Conservation (phyloP, 345 rosid species). For the Crucihimalaya himalaica region DNA sequence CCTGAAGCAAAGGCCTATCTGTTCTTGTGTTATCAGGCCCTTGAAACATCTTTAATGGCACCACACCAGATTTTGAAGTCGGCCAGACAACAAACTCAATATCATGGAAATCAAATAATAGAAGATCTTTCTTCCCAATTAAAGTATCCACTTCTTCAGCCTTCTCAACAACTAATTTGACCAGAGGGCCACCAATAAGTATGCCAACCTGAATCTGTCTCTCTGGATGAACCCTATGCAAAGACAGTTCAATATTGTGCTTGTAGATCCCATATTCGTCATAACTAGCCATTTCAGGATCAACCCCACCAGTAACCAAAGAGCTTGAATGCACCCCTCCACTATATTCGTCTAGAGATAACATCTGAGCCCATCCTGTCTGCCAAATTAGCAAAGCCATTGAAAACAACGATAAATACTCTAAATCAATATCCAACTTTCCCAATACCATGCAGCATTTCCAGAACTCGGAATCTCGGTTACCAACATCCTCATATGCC, state of each 20-base stretch:
- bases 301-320: conserved; percentile 37
- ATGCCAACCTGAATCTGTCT: conserved; percentile 67
- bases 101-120: conserved; percentile 66
- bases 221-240: conserved; percentile 63
- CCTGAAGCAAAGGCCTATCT: conserved; percentile 50
- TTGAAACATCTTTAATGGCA: conserved; percentile 38
- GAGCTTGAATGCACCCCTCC: conserved; percentile 40
- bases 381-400: conserved; percentile 58
- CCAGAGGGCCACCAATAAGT: conserved; percentile 68
- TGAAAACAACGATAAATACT: conserved; percentile 54
- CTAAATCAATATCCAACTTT: conserved; percentile 61
- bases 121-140: conserved; percentile 46
- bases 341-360: conserved; percentile 39
- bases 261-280: conserved; percentile 44
- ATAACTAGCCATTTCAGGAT: conserved; percentile 44
- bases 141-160: conserved; percentile 33
- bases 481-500: conserved; percentile 47
- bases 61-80: conserved; percentile 47
- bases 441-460: conserved; percentile 68
- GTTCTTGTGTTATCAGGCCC: conserved; percentile 47
- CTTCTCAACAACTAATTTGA: conserved; percentile 52
- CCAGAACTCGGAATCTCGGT: conserved; percentile 53
- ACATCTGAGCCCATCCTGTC: conserved; percentile 49
- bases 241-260: conserved; percentile 45
- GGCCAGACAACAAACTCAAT: conserved; percentile 71